Evolutionary conservation across 257 asterid genomes (phyloP), one percentile per base, ranked within the genome.

Genomic region (Przewalskia tangutica): DNA sequence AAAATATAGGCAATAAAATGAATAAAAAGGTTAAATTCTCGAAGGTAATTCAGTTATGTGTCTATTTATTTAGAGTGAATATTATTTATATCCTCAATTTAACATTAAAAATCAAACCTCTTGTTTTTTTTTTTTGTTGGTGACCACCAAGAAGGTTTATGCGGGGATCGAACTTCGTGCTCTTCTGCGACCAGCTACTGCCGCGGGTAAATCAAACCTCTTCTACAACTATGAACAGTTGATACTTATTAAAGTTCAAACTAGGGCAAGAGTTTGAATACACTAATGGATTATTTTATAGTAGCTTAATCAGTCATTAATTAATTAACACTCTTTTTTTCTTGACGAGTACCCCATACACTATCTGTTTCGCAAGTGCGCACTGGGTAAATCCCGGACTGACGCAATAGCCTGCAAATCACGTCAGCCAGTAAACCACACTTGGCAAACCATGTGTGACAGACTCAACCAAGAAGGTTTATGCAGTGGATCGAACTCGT

Each of bases 301-400:
- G n/a, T 44, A 46, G 38, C 56, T 20, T 48, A 71, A 46, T 71
- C 71, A 81, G 82, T 48, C 81, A 42, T 27, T 56, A 82, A 40
- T 82, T 75, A 82, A 82, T 81, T 82, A 84, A 70, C 50, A 36
- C 2, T 83, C 2, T 80, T 23, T n/a, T n/a, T n/a, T n/a, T n/a
- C n/a, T n/a, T n/a, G n/a, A n/a, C n/a, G n/a, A n/a, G n/a, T n/a
- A n/a, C n/a, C n/a, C n/a, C n/a, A n/a, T n/a, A n/a, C n/a, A n/a
- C n/a, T n/a, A n/a, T n/a, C n/a, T n/a, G n/a, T n/a, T n/a, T n/a
- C n/a, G n/a, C n/a, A n/a, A n/a, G n/a, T n/a, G n/a, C n/a, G n/a
- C n/a, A n/a, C n/a, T n/a, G n/a, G n/a, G n/a, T n/a, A n/a, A n/a
- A n/a, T n/a, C n/a, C n/a, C n/a, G n/a, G n/a, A n/a, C n/a, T n/a